Evolutionary conservation across 805 yeast genomes (phyloP).

Genomic region (Saccharomycopsis sp.): DNA sequence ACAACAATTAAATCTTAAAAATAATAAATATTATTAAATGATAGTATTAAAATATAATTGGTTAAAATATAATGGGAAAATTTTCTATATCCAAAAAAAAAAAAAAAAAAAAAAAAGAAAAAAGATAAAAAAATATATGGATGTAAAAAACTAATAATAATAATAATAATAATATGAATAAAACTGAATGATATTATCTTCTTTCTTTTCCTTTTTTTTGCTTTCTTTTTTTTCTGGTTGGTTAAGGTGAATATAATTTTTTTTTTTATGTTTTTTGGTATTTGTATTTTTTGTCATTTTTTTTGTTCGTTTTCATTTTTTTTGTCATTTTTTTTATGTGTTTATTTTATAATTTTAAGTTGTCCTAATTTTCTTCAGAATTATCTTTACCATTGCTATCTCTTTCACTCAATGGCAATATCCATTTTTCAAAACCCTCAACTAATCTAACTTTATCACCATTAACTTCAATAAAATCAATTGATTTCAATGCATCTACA

Average conservation of each 20-base stretch:
- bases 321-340: neutral
- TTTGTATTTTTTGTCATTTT: neutral
- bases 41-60: no score
- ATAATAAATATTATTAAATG: conserved; percentile 1
- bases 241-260: neutral
- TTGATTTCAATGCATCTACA: conserved; percentile 40
- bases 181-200: neutral
- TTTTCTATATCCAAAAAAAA: no score
- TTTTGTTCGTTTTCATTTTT: neutral
- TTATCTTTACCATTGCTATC: neutral
- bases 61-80: no score
- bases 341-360: neutral
- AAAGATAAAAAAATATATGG: neutral
- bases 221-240: conserved; percentile 2
- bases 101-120: neutral
- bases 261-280: neutral
- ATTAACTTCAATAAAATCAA: conserved; percentile 30
- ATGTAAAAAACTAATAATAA: neutral
- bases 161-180: conserved; percentile 1
- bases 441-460: conserved; percentile 53
- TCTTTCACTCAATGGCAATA: conserved; percentile 32
- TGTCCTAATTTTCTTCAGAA: neutral
- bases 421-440: conserved; percentile 58
- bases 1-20: neutral
- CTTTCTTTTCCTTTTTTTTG: no score